Base-by-base conservation (phyloP, 2,329 filamentous ascomycete species). In the Trichoderma arundinaceum region DNA sequence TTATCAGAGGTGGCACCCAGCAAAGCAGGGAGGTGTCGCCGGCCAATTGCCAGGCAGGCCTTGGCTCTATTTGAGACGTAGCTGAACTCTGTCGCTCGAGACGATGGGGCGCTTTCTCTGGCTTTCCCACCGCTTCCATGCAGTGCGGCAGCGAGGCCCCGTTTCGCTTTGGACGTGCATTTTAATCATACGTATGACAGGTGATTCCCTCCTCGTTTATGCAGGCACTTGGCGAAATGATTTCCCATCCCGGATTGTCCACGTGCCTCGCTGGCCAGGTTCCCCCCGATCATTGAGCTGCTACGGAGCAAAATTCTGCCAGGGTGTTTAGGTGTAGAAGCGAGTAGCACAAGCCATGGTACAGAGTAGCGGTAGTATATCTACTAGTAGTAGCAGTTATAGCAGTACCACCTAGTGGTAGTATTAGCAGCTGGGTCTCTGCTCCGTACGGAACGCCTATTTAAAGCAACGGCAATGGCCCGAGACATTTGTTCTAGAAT, bases 401-500 rank as follows among this genome's bases (percentile, higher is more conserved):
- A 41, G 39, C 4, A 15, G 39, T 41, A 10, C 7, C 5, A 41
- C 39, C 10, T 12, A 38, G 7, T 28, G 22, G 2, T 28, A 28
- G 2, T 38, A 10, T 35, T 38, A 38, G 35, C 35, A 41, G 39
- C 39, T 28, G 22, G 22, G 22, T 28, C 22, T 28, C 22, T 28
- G 22, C 22, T 28, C 22, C 22, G 22, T 28, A 41, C 39, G 39
- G 39, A 15, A 15, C 15, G 28, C n/a, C 15, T 35, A 8, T 38
- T 15, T 58, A 15, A 28, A 39, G 51, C 35, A 35, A n/a, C 54
- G 54, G 54, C 54, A 35, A 17, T 58, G 38, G 15, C n/a, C 35
- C 58, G 58, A 51, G 46, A 61, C 58, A 52, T 39, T n/a, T 52
- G 58, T 61, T 61, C 58, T 61, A 61, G 58, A 61, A 61, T 52